Conservation (phyloP, 441 rosid species). For the Heliophila coronopifolia region DNA sequence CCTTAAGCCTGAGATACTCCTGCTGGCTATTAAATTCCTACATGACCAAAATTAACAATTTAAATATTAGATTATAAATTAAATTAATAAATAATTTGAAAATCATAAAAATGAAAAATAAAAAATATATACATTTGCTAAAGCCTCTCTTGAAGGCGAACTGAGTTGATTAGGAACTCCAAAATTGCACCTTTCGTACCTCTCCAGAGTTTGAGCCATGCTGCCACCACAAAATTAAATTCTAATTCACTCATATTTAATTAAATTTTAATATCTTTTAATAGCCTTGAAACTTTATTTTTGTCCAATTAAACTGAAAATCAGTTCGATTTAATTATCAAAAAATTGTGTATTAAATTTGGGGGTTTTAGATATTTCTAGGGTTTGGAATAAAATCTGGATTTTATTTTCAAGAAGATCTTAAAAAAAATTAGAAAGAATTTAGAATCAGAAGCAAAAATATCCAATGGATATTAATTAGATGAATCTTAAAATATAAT, state of each 20-base stretch:
- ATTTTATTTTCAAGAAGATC: conserved; percentile 3
- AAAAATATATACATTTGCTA: conserved; percentile 46
- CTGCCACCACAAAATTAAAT: too few relatives aligned
- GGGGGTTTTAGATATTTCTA: background rate
- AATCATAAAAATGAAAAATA: background rate
- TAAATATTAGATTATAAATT: too few relatives aligned
- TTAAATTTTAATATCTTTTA: too few relatives aligned
- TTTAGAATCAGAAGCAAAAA: too few relatives aligned
- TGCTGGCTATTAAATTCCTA: conserved; percentile 93
- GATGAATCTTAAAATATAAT: background rate
- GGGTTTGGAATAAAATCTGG: background rate
- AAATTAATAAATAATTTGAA: too few relatives aligned
- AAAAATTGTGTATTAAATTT: background rate
- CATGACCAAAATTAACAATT: background rate
- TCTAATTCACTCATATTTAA: too few relatives aligned
- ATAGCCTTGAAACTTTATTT: too few relatives aligned
- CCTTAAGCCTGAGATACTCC: conserved; percentile 94
- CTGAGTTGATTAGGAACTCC: conserved; percentile 90
- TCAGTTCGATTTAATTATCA: background rate
- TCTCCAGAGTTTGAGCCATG: conserved; percentile 83
- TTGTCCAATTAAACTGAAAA: background rate
- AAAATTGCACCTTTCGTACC: conserved; percentile 95
- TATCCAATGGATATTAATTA: conserved; percentile 2
- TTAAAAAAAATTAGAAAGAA: background rate
- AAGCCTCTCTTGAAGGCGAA: conserved; percentile 78